phyloP scores from a whole-genome alignment of 164 flowering plant species.

The Stephania japonica region DNA sequence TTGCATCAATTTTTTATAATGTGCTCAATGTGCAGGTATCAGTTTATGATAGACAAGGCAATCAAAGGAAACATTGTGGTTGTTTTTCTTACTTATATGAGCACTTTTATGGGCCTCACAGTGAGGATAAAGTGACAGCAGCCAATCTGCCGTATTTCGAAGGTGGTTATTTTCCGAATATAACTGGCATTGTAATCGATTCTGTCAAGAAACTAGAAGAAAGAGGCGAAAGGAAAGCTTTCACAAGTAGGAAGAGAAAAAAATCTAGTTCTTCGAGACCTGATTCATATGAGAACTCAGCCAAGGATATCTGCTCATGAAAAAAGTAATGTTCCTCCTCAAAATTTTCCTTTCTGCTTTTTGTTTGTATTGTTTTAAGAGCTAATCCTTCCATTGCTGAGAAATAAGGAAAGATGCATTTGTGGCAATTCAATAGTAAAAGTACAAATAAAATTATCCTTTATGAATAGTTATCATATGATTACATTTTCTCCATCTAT shows the following conservation, averaged over 20 bases:
- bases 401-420: neutral
- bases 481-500: neutral
- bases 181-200: slow-evolving; percentile 35
- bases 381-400: too few species aligned
- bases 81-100: slow-evolving; percentile 43
- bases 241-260: slow-evolving; percentile 18
- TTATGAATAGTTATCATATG: too few species aligned
- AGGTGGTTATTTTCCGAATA: slow-evolving; percentile 54
- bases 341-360: neutral
- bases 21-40: slow-evolving; percentile 37
- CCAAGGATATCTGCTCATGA: slow-evolving; percentile 86
- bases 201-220: slow-evolving; percentile 23
- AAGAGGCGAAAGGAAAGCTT: slow-evolving; percentile 17
- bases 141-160: slow-evolving; percentile 69
- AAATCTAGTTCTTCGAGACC: slow-evolving; percentile 2
- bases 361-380: neutral
- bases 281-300: slow-evolving; percentile 43
- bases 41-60: slow-evolving; percentile 48
- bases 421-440: neutral
- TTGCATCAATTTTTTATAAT: slow-evolving; percentile 15
- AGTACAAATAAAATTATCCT: too few species aligned
- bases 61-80: slow-evolving; percentile 37
- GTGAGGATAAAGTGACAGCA: slow-evolving; percentile 41
- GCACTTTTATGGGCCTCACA: slow-evolving; percentile 35
- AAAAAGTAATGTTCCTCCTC: slow-evolving; percentile 46